Conservation (phyloP, 306 rosid species). For the Quercus alba region DNA sequence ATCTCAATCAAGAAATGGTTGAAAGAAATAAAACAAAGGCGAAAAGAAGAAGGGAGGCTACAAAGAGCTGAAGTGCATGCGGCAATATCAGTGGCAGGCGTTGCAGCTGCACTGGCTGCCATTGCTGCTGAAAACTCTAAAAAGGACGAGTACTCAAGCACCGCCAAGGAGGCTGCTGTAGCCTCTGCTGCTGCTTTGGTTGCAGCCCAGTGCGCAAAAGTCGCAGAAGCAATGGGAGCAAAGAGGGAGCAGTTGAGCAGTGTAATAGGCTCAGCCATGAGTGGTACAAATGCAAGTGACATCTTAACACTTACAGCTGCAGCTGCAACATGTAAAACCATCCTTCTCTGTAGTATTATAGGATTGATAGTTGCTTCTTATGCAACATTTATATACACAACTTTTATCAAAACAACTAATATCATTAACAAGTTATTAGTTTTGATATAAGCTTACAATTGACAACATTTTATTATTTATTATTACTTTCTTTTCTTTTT, state of each 20-base stretch:
- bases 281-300: slow-evolving; percentile 57
- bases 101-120: slow-evolving; percentile 91
- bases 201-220: slow-evolving; percentile 83
- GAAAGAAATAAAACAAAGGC: slow-evolving; percentile 64
- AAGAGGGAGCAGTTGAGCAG: slow-evolving; percentile 60
- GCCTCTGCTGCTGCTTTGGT: slow-evolving; percentile 92
- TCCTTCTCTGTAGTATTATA: background rate
- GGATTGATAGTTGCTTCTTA: background rate
- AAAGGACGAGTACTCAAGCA: slow-evolving; percentile 28
- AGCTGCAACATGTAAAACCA: slow-evolving; percentile 70
- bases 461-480: no score
- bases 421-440: no score
- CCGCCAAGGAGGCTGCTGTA: slow-evolving; percentile 64
- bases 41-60: slow-evolving; percentile 74
- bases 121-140: slow-evolving; percentile 67
- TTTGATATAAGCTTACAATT: no score
- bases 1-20: slow-evolving; percentile 80
- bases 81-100: slow-evolving; percentile 87
- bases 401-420: no score
- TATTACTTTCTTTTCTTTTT: no score
- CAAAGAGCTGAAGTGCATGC: slow-evolving; percentile 90
- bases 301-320: slow-evolving; percentile 87
- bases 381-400: no score
- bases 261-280: slow-evolving; percentile 72
- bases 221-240: slow-evolving; percentile 96